phyloP scores from a whole-genome alignment of 176 grass and related monocot genomes.

The Eremochloa ophiuroides region DNA sequence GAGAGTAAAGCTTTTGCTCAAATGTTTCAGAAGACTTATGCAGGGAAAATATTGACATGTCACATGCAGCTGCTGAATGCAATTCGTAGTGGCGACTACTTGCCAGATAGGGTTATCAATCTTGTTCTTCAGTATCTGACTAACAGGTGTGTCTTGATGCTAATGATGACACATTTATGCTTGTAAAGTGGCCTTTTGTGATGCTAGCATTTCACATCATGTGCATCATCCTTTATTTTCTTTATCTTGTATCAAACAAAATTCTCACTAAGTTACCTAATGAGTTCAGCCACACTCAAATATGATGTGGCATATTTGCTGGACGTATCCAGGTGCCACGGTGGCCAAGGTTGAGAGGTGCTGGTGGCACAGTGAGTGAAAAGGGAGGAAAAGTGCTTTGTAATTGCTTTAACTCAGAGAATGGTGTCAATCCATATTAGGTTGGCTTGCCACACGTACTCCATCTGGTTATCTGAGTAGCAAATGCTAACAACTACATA shows the following conservation, averaged over 20 bases:
- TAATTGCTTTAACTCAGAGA: neutral
- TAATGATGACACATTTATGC: neutral
- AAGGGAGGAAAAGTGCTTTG: neutral
- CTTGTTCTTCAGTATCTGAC: conserved; percentile 95
- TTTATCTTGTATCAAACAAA: neutral
- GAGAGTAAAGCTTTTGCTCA: conserved; percentile 92
- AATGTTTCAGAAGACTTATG: conserved; percentile 90
- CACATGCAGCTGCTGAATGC: conserved; percentile 80
- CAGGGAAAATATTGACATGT: conserved; percentile 85
- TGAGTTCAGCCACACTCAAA: neutral
- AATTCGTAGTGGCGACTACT: conserved; percentile 81
- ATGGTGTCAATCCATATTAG: neutral
- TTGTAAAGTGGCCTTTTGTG: neutral
- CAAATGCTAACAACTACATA: neutral
- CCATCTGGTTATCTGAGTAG: neutral
- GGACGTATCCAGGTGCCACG: neutral
- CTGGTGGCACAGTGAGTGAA: neutral
- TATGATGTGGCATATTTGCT: neutral
- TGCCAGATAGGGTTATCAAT: conserved; percentile 91
- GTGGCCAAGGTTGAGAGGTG: neutral
- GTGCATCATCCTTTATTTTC: neutral
- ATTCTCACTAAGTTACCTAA: neutral
- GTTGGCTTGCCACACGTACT: neutral
- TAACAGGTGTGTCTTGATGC: conserved; percentile 53
- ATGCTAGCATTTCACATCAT: neutral